These are phyloP conservation scores for Stagonosporopsis cucurbitacearum DNA, from an alignment of 2,329 filamentous ascomycete species.

Conservation along the genomic window DNA sequence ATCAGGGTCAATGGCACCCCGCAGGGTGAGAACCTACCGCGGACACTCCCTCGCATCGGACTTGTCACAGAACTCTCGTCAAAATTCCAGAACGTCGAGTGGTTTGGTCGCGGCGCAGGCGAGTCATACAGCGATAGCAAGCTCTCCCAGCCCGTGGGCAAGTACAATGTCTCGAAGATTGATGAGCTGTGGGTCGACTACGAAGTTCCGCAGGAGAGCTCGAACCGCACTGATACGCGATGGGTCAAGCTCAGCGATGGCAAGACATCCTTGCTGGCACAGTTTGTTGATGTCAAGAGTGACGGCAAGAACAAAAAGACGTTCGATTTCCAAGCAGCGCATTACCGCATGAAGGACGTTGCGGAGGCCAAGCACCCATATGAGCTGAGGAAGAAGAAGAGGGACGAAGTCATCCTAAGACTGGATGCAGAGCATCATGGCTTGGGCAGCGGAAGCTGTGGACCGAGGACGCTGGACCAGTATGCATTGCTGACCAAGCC, in stretches of 20 bases:
- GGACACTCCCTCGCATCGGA: slow-evolving; percentile 67
- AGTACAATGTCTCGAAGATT: slow-evolving; percentile 53
- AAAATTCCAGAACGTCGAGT: slow-evolving; percentile 58
- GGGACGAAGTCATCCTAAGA: slow-evolving; percentile 63
- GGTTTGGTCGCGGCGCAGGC: slow-evolving; percentile 69
- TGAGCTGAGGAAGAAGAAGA: slow-evolving; percentile 62
- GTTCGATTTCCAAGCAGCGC: slow-evolving; percentile 61
- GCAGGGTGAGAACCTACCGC: slow-evolving; percentile 59
- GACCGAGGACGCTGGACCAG: slow-evolving; percentile 57
- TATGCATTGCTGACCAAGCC: slow-evolving; percentile 47
- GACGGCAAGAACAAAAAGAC: slow-evolving; percentile 20
- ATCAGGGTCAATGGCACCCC: slow-evolving; percentile 56
- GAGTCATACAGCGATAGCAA: slow-evolving; percentile 74
- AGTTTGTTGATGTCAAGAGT: slow-evolving; percentile 36
- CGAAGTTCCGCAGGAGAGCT: slow-evolving; percentile 72
- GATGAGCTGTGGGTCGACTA: slow-evolving; percentile 64
- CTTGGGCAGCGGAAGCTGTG: slow-evolving; percentile 67
- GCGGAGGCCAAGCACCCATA: slow-evolving; percentile 68
- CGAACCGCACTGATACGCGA: slow-evolving; percentile 66
- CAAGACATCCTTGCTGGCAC: slow-evolving; percentile 28
- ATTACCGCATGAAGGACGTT: slow-evolving; percentile 61
- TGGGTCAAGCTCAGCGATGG: slow-evolving; percentile 56
- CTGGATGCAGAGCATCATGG: slow-evolving; percentile 69
- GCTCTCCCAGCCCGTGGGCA: slow-evolving; percentile 60
- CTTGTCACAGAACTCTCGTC: slow-evolving; percentile 62